These are phyloP conservation scores for Sclerotinia minor DNA, from an alignment of 2,329 filamentous ascomycete species.

Conservation along the genomic window DNA sequence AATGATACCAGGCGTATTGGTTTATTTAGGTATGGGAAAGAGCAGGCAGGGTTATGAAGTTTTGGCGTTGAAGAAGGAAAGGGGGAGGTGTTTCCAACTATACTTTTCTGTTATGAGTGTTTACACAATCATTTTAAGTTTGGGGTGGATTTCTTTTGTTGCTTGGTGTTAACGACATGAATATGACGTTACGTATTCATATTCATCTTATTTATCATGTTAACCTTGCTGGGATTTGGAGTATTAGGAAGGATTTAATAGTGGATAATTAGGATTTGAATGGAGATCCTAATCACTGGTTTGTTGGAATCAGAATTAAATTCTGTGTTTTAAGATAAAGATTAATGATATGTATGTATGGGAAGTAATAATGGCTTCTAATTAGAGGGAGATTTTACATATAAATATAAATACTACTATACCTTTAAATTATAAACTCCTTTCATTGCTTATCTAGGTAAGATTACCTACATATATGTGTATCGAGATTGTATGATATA, in stretches of 20 bases:
- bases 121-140: slow-evolving; percentile 20
- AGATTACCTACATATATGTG: too few relatives aligned
- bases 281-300: too few relatives aligned
- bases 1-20: slow-evolving; percentile 20
- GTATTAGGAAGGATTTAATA: neutral
- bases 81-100: neutral
- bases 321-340: neutral
- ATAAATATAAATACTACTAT: slow-evolving; percentile 12
- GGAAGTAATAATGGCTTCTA: neutral
- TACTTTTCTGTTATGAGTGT: neutral
- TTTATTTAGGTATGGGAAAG: neutral
- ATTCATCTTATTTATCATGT: neutral
- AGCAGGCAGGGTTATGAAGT: neutral
- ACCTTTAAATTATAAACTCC: too few relatives aligned
- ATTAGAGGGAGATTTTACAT: too few relatives aligned
- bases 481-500: too few relatives aligned
- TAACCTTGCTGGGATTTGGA: neutral
- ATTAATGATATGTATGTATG: neutral
- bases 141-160: slow-evolving; percentile 8
- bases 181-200: neutral
- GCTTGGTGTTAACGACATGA: slow-evolving; percentile 2
- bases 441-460: too few relatives aligned
- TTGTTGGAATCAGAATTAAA: neutral
- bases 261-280: too few relatives aligned
- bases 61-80: slow-evolving; percentile 13